A percentile compares a stretch with the other conserved stretches of the same genome.
Evolutionary conservation across 805 yeast species (phyloP).

Genomic region (Lipomyces spencermartinsiae): DNA sequence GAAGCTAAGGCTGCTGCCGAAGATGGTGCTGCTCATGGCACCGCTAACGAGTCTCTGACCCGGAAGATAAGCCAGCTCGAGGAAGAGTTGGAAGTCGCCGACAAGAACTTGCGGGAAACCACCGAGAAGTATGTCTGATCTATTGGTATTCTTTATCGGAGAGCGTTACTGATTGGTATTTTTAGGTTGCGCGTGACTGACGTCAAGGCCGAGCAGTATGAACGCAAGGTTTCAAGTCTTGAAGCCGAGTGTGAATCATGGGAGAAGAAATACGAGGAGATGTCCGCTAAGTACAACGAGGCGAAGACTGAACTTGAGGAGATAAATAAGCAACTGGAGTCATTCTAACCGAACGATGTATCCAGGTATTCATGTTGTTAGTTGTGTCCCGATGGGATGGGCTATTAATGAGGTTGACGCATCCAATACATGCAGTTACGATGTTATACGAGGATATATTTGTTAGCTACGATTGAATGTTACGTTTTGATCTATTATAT

Average conservation of each 20-base stretch:
- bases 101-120: slow-evolving; percentile 88
- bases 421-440: neutral
- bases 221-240: slow-evolving; percentile 88
- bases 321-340: slow-evolving; percentile 94
- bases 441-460: neutral
- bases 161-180: neutral
- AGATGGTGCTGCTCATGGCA: slow-evolving; percentile 84
- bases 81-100: slow-evolving; percentile 89
- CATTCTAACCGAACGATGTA: slow-evolving; percentile 42
- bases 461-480: slow-evolving; percentile 1
- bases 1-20: slow-evolving; percentile 87
- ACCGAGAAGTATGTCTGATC: slow-evolving; percentile 65
- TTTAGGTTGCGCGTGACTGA: slow-evolving; percentile 83
- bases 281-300: slow-evolving; percentile 76
- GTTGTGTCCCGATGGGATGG: neutral
- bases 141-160: neutral
- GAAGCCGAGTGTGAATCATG: slow-evolving; percentile 90
- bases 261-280: slow-evolving; percentile 90
- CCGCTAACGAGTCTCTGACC: slow-evolving; percentile 87
- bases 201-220: slow-evolving; percentile 93
- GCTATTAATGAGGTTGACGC: neutral
- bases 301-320: slow-evolving; percentile 96
- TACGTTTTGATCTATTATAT: neutral
- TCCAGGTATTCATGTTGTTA: neutral
- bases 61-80: slow-evolving; percentile 89